Evolutionary conservation across 2,329 filamentous ascomycete genomes (phyloP).

Genomic region (Xylaria sp.): DNA sequence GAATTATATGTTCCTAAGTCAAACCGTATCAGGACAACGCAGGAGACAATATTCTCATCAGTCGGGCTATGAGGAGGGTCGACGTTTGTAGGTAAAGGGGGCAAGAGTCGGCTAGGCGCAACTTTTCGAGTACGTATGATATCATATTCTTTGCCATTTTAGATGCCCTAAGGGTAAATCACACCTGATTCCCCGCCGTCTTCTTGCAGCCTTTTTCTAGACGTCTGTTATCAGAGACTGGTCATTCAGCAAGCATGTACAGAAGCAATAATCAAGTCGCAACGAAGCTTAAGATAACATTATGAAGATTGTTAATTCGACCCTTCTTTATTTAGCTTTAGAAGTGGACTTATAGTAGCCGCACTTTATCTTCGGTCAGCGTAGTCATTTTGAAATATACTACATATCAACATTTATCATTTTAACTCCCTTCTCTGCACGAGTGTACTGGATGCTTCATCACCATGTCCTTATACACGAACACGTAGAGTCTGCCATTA

Average conservation of each 20-base stretch:
- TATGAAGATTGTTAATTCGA: conserved; percentile 16
- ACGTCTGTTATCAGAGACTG: conserved; percentile 23
- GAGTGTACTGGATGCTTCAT: not conserved
- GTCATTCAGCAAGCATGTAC: conserved; percentile 22
- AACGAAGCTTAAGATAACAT: conserved; percentile 29
- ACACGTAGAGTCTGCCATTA: not conserved
- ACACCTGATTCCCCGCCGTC: conserved; percentile 5
- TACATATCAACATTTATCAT: too few relatives aligned
- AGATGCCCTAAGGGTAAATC: conserved; percentile 11
- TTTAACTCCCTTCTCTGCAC: too few relatives aligned
- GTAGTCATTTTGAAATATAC: too few relatives aligned
- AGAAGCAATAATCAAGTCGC: conserved; percentile 19
- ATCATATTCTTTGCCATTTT: conserved; percentile 19
- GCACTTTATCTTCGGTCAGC: too few relatives aligned
- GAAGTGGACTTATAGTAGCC: not conserved
- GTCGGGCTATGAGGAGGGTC: conserved; percentile 24
- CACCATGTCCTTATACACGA: not conserved
- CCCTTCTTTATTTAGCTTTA: not conserved
- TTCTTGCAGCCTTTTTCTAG: conserved; percentile 17
- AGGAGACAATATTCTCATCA: conserved; percentile 7
- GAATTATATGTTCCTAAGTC: conserved; percentile 1
- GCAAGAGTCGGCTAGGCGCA: conserved; percentile 10
- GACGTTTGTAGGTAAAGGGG: conserved; percentile 25
- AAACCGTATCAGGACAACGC: not conserved
- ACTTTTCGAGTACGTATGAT: conserved; percentile 14